phyloP scores from a whole-genome alignment of 75 land plant genomes.

The Cunninghamia lanceolata region DNA sequence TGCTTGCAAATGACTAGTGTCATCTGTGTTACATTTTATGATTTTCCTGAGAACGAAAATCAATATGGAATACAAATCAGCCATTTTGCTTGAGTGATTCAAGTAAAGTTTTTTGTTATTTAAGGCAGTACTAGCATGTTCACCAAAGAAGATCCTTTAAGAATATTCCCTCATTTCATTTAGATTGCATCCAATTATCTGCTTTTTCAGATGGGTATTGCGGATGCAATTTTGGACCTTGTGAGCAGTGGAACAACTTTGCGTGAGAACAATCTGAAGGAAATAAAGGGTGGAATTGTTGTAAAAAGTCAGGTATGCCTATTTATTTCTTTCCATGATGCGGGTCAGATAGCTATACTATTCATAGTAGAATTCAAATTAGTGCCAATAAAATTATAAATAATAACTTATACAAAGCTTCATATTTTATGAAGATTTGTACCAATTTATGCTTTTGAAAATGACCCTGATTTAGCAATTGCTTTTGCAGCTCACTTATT shows the following conservation, averaged over 20 bases:
- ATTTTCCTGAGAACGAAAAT: neutral
- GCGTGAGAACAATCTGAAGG: constrained; percentile 94
- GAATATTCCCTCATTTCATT: neutral
- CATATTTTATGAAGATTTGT: neutral
- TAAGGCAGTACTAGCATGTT: neutral
- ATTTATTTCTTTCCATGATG: neutral
- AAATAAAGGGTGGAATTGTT: constrained; percentile 86
- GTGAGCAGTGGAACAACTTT: constrained; percentile 99
- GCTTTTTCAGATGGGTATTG: constrained; percentile 84
- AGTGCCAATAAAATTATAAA: neutral
- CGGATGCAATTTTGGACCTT: constrained; percentile 97
- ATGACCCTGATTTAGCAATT: neutral
- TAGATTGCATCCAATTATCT: constrained; percentile 8
- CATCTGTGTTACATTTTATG: neutral
- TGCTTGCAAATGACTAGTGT: neutral
- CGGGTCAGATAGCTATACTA: neutral
- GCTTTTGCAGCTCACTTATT: neutral
- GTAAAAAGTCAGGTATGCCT: constrained; percentile 79
- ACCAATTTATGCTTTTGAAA: neutral
- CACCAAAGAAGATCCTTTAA: neutral
- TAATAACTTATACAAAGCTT: neutral
- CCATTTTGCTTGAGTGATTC: neutral
- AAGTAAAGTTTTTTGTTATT: neutral
- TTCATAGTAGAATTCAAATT: neutral
- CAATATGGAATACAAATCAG: neutral